Evolutionary conservation across 805 yeast species (phyloP).

Genomic region (Starmerella geochares): DNA sequence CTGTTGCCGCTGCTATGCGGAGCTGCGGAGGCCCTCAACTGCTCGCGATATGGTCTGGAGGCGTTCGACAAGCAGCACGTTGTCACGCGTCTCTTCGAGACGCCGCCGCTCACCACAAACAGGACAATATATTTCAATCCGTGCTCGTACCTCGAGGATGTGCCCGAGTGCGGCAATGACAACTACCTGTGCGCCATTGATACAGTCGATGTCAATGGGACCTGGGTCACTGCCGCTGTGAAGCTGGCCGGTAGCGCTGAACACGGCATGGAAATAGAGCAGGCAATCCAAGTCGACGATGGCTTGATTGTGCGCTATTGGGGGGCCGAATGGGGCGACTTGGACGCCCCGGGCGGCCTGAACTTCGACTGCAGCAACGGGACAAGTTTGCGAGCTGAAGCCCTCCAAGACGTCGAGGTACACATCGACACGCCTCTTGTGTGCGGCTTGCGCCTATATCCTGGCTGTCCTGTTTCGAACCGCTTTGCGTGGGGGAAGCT

Average conservation of each 20-base stretch:
- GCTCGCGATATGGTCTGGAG: background rate
- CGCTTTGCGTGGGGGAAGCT: too few species aligned
- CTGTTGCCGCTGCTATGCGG: background rate
- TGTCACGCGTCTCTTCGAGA: conserved; percentile 37
- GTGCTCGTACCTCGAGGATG: conserved; percentile 42
- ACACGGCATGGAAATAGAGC: background rate
- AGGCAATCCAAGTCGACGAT: background rate
- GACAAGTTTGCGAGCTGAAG: background rate
- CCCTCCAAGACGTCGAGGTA: background rate
- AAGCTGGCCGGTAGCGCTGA: background rate
- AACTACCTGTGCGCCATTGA: conserved; percentile 76
- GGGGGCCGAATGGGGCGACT: background rate
- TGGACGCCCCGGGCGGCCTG: background rate
- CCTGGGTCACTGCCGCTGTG: conserved; percentile 8
- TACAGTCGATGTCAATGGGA: conserved; percentile 42
- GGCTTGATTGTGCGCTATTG: background rate
- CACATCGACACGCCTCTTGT: background rate
- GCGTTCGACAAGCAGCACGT: conserved; percentile 9
- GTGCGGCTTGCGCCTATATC: too few species aligned
- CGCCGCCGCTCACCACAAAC: conserved; percentile 68
- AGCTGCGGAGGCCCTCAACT: background rate
- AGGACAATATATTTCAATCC: conserved; percentile 61
- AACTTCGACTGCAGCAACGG: background rate
- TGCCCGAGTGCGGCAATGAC: conserved; percentile 50
- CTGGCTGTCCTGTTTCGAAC: too few species aligned